Evolutionary conservation across 371 early-diverging fungal species (phyloP).

Genomic region (Capniomyces stellatus): DNA sequence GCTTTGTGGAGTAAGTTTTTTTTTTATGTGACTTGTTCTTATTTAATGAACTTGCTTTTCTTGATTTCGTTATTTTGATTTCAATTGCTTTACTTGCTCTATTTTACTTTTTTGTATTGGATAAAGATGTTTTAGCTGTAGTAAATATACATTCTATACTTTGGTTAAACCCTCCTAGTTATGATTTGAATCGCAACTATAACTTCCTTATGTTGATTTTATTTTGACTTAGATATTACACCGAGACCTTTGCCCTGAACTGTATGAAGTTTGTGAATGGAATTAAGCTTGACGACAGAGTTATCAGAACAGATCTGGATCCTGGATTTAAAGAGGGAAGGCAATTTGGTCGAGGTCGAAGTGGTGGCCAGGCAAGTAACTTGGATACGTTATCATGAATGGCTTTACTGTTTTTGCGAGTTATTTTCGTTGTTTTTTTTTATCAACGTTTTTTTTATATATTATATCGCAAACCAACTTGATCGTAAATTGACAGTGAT

Average conservation of each 20-base stretch:
- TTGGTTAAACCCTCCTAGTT: no score
- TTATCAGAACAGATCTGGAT: slow-evolving; percentile 92
- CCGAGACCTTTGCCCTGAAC: slow-evolving; percentile 64
- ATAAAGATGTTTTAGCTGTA: no score
- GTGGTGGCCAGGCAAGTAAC: slow-evolving; percentile 73
- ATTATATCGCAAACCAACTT: not conserved
- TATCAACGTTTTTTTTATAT: not conserved
- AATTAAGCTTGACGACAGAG: slow-evolving; percentile 86
- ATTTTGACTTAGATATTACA: slow-evolving; percentile 51
- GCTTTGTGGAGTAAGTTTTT: slow-evolving; percentile 84
- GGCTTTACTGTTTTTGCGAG: no score
- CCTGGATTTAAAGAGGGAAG: slow-evolving; percentile 91
- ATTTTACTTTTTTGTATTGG: no score
- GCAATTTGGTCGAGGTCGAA: slow-evolving; percentile 90
- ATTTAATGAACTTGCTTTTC: slow-evolving; percentile 1
- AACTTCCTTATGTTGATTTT: no score
- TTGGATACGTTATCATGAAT: no score
- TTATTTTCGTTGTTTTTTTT: no score
- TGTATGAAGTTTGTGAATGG: slow-evolving; percentile 88
- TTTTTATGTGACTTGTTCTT: slow-evolving; percentile 9
- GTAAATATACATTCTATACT: no score
- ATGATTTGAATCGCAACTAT: no score
- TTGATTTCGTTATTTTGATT: not conserved
- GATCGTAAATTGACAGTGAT: not conserved
- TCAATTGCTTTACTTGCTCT: no score